A percentile compares a stretch with the other conserved stretches of the same genome.
These are phyloP conservation scores for Perkinsus chesapeaki DNA, from an alignment of 169 alveolate species.

Conservation along the genomic window DNA sequence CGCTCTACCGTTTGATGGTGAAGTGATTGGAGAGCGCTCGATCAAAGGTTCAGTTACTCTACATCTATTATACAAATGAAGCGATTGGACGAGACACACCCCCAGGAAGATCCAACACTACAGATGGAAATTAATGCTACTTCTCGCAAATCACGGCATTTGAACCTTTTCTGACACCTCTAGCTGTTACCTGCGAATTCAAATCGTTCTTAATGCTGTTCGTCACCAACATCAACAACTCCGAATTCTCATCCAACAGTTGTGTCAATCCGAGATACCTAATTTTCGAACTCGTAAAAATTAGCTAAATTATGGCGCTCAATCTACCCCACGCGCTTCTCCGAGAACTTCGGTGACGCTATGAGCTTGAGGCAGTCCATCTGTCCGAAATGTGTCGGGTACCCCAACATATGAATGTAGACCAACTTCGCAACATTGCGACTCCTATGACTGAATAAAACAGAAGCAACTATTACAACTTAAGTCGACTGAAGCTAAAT, in stretches of 20 bases:
- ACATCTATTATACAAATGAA: too few relatives aligned
- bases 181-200: conserved; percentile 47
- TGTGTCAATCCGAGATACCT: conserved; percentile 95
- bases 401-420: conserved; percentile 92
- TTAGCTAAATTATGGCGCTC: neutral
- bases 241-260: conserved; percentile 94
- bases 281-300: conserved; percentile 51
- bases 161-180: neutral
- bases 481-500: too few relatives aligned
- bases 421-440: conserved; percentile 94
- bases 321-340: conserved; percentile 27
- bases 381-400: conserved; percentile 93
- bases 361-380: conserved; percentile 94
- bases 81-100: too few relatives aligned
- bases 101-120: too few relatives aligned
- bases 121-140: too few relatives aligned
- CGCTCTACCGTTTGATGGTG: too few relatives aligned
- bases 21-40: too few relatives aligned
- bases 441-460: conserved; percentile 60
- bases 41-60: too few relatives aligned
- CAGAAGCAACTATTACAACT: too few relatives aligned
- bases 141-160: too few relatives aligned
- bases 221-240: conserved; percentile 93
- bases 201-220: conserved; percentile 95
- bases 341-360: conserved; percentile 82